Percentiles rank a stretch among this genome's conserved stretches.
phyloP scores from a whole-genome alignment of 1,139 yeast genomes.

The Blastobotrys capitulatus region DNA sequence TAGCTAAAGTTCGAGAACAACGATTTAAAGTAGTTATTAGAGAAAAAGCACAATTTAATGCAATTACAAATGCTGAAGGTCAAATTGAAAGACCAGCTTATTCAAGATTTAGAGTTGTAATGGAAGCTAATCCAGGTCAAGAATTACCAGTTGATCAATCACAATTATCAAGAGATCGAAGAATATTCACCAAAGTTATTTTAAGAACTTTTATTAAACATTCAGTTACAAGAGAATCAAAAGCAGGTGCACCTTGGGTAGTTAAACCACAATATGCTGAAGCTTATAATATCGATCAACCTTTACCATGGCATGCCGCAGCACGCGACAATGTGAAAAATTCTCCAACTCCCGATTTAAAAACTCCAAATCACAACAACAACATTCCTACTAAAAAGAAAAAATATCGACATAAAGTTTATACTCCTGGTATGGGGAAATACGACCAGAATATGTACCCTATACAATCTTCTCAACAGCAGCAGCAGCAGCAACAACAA shows the following conservation, averaged over 20 bases:
- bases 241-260: constrained; percentile 95
- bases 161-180: constrained; percentile 75
- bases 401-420: constrained; percentile 8
- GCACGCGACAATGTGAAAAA: constrained; percentile 8
- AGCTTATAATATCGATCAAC: constrained; percentile 33
- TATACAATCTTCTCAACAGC: neutral
- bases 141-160: constrained; percentile 70
- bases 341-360: neutral
- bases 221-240: constrained; percentile 73
- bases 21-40: constrained; percentile 48
- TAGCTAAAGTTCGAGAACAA: constrained; percentile 44
- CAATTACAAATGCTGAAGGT: constrained; percentile 40
- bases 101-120: constrained; percentile 63
- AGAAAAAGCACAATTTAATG: constrained; percentile 43
- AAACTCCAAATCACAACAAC: neutral
- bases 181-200: constrained; percentile 82
- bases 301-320: constrained; percentile 29
- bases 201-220: constrained; percentile 85
- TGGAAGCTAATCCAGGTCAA: constrained; percentile 42
- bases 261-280: constrained; percentile 66
- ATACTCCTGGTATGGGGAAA: neutral
- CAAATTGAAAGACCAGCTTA: constrained; percentile 50
- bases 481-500: neutral
- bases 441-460: constrained; percentile 6
- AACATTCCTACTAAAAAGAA: neutral